Conservation (phyloP, 257 asterid genomes). For the Fraxinus pennsylvanica region DNA sequence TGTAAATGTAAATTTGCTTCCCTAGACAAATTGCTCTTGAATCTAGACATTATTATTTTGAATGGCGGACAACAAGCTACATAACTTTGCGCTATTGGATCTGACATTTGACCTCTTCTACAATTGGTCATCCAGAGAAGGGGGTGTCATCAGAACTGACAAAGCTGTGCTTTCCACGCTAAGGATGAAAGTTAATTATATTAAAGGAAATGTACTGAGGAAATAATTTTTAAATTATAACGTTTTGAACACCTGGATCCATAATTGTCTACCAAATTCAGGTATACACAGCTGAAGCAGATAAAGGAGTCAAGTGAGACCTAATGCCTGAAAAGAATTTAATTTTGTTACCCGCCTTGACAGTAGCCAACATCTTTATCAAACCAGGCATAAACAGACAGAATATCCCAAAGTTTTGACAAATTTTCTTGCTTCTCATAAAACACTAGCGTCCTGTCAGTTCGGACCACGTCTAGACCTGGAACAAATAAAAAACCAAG, state of each 20-base stretch:
- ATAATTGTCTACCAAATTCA: not conserved
- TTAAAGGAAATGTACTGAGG: not conserved
- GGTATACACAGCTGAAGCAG: not conserved
- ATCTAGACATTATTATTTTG: not conserved
- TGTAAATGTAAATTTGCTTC: not conserved
- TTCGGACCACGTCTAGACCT: conserved; percentile 94
- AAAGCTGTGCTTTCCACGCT: not conserved
- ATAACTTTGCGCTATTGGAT: not conserved
- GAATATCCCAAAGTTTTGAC: conserved; percentile 85
- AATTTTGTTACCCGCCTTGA: conserved; percentile 64
- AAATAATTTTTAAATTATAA: not conserved
- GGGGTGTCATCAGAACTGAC: not conserved
- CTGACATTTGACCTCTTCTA: not conserved
- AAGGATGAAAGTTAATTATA: not conserved
- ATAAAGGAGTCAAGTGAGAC: conserved; percentile 10
- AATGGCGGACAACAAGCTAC: not conserved
- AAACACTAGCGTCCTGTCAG: conserved; percentile 77
- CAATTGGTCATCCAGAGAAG: not conserved
- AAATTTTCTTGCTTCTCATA: conserved; percentile 80
- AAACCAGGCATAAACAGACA: conserved; percentile 85
- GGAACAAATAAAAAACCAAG: conserved; percentile 23
- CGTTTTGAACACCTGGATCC: not conserved
- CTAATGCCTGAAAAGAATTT: conserved; percentile 10
- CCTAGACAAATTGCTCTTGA: not conserved
- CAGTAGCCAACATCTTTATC: conserved; percentile 88